These are phyloP conservation scores for Volvox africanus DNA, from an alignment of 139 green algal genomes.

Conservation along the genomic window DNA sequence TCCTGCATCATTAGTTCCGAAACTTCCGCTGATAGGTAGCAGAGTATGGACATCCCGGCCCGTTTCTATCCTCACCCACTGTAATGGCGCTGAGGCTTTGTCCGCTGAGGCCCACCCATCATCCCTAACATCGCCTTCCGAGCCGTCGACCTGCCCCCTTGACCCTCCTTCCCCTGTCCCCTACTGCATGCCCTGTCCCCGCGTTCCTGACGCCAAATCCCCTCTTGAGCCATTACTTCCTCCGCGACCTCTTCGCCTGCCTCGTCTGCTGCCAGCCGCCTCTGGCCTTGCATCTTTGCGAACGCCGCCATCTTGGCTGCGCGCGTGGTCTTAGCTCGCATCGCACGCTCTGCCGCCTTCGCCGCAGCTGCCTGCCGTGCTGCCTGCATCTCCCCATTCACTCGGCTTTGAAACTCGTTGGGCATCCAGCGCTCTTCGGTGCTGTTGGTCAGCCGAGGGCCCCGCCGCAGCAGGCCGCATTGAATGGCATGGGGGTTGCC, in stretches of 20 bases:
- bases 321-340: background rate
- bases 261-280: background rate
- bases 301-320: background rate
- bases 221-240: background rate
- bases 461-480: conserved; percentile 34
- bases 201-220: too few relatives aligned
- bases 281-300: background rate
- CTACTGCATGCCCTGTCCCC: background rate
- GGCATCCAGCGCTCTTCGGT: background rate
- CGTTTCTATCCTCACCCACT: too few relatives aligned
- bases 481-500: background rate
- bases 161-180: background rate
- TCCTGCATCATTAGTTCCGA: too few relatives aligned
- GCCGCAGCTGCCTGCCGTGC: background rate
- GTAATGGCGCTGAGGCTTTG: too few relatives aligned
- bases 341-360: background rate
- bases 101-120: background rate
- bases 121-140: conserved; percentile 2
- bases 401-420: background rate
- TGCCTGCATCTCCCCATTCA: conserved; percentile 29
- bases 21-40: too few relatives aligned
- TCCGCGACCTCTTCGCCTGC: background rate
- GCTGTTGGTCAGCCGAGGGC: background rate
- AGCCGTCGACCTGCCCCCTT: background rate
- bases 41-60: too few relatives aligned